Evolutionary conservation across 306 rosid genomes (phyloP), one percentile per base, ranked within the genome.

Genomic region (Coriaria nepalensis): DNA sequence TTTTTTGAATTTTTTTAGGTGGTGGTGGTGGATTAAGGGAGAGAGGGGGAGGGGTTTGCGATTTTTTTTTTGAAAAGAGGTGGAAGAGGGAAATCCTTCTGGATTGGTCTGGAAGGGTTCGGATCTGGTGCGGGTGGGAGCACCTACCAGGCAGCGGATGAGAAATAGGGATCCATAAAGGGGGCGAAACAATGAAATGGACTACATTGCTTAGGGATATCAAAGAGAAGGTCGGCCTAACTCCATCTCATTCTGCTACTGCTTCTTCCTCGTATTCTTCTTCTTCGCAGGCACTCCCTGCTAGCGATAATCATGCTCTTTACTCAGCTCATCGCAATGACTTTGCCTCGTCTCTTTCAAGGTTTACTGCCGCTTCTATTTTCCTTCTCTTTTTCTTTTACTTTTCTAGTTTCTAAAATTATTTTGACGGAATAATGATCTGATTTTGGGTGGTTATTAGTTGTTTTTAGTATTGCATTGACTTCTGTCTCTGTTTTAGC

Each of bases 171-270:
- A 73, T 78, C 78, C 60, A 72, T 40, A 60, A 20, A 20, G 29
- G 29, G 29, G 74, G 80, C 66, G 68, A 53, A 84, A 79, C 94
- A 66, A 92, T 92, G 99, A 92, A 86, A 86, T 92, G 99, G 99
- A 86, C 46, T 50, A 58, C 94, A 72, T 86, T 92, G 94, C 83
- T 92, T 68, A 92, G 79, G 85, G 99, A 92, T 78, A 73, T 92
- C 57, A 92, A 77, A 77, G 99, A 92, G 86, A 92, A 82, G 88
- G 99, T 92, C 68, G 96, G 99, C 35, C 64, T 92, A 32, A 75
- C 82, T 77, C 93, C 90, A 6, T 57, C 88, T 45, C 36, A 82
- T 37, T 37, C 79, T 57, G 6, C 81, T 36, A 3, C 54, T 46
- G 35, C 78, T 57, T 4, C 74, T 55, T 10, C 78, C 43, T 60